phyloP scores from a whole-genome alignment of 2,329 filamentous ascomycete species.

The Pyricularia grisea region DNA sequence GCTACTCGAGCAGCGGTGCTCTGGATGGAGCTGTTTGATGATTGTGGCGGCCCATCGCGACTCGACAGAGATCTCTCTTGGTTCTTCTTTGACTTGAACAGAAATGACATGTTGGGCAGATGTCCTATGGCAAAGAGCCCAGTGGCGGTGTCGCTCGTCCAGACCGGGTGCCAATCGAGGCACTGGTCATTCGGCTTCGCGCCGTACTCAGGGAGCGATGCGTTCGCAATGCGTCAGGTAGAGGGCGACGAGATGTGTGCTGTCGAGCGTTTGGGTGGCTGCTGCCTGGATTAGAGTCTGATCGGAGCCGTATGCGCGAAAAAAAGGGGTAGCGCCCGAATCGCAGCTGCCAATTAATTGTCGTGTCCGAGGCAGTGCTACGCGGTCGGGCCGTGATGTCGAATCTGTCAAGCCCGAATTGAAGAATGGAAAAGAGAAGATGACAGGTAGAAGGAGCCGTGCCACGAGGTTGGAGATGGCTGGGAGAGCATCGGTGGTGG shows the following conservation, averaged over 20 bases:
- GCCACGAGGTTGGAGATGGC: conserved; percentile 30
- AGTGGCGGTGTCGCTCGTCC: conserved; percentile 2
- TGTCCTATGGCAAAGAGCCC: not conserved
- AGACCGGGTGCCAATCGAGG: conserved; percentile 2
- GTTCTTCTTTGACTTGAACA: conserved; percentile 75
- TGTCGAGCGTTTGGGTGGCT: not conserved
- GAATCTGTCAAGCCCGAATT: not conserved
- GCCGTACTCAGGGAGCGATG: not conserved
- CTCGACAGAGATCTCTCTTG: conserved; percentile 51
- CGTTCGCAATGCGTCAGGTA: not conserved
- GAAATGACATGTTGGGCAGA: conserved; percentile 59
- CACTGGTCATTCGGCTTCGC: conserved; percentile 1
- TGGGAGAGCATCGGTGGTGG: conserved; percentile 32
- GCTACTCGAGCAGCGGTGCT: conserved; percentile 36
- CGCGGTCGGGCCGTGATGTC: not conserved
- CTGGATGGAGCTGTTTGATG: conserved; percentile 39
- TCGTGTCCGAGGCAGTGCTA: not conserved
- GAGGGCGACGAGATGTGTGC: not conserved
- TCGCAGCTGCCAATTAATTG: not conserved
- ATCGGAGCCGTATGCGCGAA: not conserved
- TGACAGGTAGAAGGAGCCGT: conserved; percentile 16
- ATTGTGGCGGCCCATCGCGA: conserved; percentile 38
- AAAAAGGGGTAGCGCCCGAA: not conserved
- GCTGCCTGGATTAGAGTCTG: not conserved
- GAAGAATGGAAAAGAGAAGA: conserved; percentile 15